phyloP scores from a whole-genome alignment of 1,139 yeast genomes.

The Diutina pseudorugosa region DNA sequence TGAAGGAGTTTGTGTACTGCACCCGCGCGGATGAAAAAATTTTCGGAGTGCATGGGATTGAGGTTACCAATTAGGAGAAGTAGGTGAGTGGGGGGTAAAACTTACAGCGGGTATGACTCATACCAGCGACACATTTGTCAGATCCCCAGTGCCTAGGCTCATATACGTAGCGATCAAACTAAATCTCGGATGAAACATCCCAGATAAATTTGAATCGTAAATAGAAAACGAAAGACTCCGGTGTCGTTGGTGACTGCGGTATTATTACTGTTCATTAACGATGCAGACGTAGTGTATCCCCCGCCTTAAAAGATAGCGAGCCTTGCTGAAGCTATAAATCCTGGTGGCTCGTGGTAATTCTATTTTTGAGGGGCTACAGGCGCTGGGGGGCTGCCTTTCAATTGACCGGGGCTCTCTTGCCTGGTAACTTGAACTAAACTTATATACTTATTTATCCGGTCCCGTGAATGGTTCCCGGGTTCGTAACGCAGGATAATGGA shows the following conservation, averaged over 20 bases:
- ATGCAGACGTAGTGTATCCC: not conserved
- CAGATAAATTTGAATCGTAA: not conserved
- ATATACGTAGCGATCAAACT: not conserved
- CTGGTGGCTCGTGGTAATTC: not conserved
- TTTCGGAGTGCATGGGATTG: not conserved
- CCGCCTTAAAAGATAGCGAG: not conserved
- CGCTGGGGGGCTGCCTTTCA: not conserved
- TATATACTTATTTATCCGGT: not conserved
- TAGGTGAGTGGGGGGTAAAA: not conserved
- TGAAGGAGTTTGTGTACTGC: not conserved
- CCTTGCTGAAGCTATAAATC: not conserved
- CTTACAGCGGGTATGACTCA: not conserved
- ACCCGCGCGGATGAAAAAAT: not conserved
- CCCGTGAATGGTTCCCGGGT: not conserved
- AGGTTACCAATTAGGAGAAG: not conserved
- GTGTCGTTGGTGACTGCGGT: not conserved
- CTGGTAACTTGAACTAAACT: not conserved
- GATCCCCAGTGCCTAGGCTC: not conserved
- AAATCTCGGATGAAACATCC: not conserved
- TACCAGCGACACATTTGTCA: not conserved
- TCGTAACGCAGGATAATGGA: not conserved
- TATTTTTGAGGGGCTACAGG: not conserved
- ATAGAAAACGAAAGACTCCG: not conserved
- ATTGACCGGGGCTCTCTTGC: not conserved
- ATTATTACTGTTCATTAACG: not conserved